Evolutionary conservation across 2,329 filamentous ascomycete species (phyloP).

Genomic region (Penicillium olsonii): DNA sequence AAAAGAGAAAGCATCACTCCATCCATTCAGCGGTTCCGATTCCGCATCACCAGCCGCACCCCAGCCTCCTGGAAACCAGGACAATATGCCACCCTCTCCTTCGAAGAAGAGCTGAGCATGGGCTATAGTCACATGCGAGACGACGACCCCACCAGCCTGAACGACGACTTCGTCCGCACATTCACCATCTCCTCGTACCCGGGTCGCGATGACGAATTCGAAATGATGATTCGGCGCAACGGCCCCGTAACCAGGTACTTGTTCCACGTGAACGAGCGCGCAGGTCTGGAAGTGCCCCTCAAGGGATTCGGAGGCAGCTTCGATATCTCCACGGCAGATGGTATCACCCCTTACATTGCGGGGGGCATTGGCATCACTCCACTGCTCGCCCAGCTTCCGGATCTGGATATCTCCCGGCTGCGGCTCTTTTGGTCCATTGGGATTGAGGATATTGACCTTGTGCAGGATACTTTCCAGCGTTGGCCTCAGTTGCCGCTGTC

Average conservation of each 20-base stretch:
- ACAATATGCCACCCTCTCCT: slow-evolving; percentile 77
- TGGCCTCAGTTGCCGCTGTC: slow-evolving; percentile 54
- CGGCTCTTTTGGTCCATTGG: slow-evolving; percentile 69
- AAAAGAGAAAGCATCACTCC: slow-evolving; percentile 64
- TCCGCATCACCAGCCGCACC: slow-evolving; percentile 47
- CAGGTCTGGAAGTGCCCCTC: slow-evolving; percentile 64
- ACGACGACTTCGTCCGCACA: slow-evolving; percentile 81
- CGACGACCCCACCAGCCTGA: slow-evolving; percentile 74
- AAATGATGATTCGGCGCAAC: slow-evolving; percentile 1
- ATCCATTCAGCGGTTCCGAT: slow-evolving; percentile 66
- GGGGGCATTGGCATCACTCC: slow-evolving; percentile 85
- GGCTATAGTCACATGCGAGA: slow-evolving; percentile 85
- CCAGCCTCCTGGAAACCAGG: slow-evolving; percentile 63
- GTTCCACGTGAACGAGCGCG: slow-evolving; percentile 57
- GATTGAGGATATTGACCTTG: slow-evolving; percentile 60
- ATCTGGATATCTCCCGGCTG: slow-evolving; percentile 52
- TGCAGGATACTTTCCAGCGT: slow-evolving; percentile 57
- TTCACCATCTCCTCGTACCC: slow-evolving; percentile 75
- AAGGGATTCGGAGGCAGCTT: slow-evolving; percentile 74
- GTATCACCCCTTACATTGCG: slow-evolving; percentile 64
- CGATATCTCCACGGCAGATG: slow-evolving; percentile 38
- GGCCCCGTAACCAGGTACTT: slow-evolving; percentile 62
- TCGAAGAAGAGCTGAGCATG: slow-evolving; percentile 59
- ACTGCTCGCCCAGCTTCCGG: slow-evolving; percentile 55
- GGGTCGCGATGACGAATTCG: slow-evolving; percentile 35